These are phyloP conservation scores for Eimeria zaria DNA, from an alignment of 169 alveolate genomes.

Conservation along the genomic window DNA sequence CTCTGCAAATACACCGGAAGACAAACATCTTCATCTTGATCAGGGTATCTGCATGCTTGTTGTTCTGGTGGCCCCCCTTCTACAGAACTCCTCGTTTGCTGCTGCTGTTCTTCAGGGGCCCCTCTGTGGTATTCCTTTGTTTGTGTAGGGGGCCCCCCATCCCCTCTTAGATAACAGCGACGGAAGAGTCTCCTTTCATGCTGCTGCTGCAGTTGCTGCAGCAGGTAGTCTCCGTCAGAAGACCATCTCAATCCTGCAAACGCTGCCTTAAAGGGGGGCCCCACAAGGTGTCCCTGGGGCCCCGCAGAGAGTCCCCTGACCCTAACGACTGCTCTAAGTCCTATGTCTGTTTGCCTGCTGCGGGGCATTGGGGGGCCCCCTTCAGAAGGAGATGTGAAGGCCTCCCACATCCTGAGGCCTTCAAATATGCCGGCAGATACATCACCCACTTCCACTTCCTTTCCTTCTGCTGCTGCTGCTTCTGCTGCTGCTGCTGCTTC, in stretches of 20 bases:
- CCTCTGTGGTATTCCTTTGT: background rate
- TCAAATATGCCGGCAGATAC: background rate
- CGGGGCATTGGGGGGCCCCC: background rate
- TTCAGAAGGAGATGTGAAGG: background rate
- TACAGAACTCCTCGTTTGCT: background rate
- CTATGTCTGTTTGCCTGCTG: background rate
- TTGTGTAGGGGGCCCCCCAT: background rate
- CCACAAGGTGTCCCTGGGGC: constrained; percentile 29
- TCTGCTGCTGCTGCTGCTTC: background rate
- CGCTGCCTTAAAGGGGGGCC: background rate
- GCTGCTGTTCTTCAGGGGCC: background rate
- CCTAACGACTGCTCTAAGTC: background rate
- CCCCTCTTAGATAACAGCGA: constrained; percentile 4
- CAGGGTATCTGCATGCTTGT: background rate
- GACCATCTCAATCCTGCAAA: constrained; percentile 6
- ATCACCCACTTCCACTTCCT: background rate
- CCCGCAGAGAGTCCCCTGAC: constrained; percentile 7
- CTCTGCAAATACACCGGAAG: constrained; percentile 21
- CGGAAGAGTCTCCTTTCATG: background rate
- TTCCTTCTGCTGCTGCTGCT: constrained; percentile 2
- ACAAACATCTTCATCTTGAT: background rate
- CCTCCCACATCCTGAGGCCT: background rate
- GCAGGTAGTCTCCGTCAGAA: background rate
- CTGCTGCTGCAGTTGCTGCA: constrained; percentile 50
- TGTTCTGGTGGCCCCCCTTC: background rate